These are phyloP conservation scores for Podila epicladia DNA, from an alignment of 192 early-diverging fungal species.

Conservation along the genomic window DNA sequence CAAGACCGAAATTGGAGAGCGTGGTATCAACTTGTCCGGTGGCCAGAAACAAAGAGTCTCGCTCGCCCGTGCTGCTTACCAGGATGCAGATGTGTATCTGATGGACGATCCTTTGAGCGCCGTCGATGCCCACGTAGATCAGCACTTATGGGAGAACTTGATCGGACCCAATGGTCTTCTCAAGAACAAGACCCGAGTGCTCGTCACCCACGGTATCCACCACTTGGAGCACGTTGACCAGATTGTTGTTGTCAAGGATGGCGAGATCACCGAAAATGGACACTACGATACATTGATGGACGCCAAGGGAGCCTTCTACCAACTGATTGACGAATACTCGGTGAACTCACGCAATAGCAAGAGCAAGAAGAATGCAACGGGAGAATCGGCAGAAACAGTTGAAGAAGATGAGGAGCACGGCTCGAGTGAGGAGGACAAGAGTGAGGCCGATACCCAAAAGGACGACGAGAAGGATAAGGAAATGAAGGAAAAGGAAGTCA, in stretches of 20 bases:
- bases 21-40: too few relatives aligned
- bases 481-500: slow-evolving; percentile 8
- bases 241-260: slow-evolving; percentile 74
- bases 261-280: slow-evolving; percentile 70
- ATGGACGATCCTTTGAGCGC: too few relatives aligned
- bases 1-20: too few relatives aligned
- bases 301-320: too few relatives aligned
- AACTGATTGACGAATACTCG: too few relatives aligned
- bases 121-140: too few relatives aligned
- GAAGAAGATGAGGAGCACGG: slow-evolving; percentile 24
- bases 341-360: background rate
- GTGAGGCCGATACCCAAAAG: slow-evolving; percentile 5
- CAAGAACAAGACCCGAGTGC: too few relatives aligned
- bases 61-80: too few relatives aligned
- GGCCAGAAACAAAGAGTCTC: too few relatives aligned
- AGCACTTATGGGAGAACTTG: too few relatives aligned
- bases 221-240: slow-evolving; percentile 77
- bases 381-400: slow-evolving; percentile 21
- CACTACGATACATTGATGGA: slow-evolving; percentile 67
- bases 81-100: too few relatives aligned
- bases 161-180: too few relatives aligned
- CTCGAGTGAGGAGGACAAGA: slow-evolving; percentile 4
- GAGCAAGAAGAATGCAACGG: background rate
- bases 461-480: slow-evolving; percentile 12
- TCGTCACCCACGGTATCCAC: slow-evolving; percentile 75